Evolutionary conservation across 2,329 filamentous ascomycete species (phyloP).

Genomic region (Penicillium sp.): DNA sequence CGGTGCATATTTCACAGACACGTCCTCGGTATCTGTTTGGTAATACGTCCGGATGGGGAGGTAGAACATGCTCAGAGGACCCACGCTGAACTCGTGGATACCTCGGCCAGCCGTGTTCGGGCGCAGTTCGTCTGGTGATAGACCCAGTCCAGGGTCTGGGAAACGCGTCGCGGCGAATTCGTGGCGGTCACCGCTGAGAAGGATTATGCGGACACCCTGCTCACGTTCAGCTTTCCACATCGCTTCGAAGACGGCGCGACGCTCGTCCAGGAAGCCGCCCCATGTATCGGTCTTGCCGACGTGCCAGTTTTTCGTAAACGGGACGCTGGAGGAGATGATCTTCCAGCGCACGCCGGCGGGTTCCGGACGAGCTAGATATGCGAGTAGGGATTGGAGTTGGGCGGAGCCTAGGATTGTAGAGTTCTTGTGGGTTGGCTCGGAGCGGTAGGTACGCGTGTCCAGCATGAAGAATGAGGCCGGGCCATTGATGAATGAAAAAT

Average conservation of each 20-base stretch:
- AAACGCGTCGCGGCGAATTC: conserved; percentile 89
- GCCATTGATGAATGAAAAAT: conserved; percentile 84
- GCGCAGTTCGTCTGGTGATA: conserved; percentile 15
- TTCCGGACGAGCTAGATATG: conserved; percentile 68
- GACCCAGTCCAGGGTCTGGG: conserved; percentile 43
- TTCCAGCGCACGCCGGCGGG: conserved; percentile 85
- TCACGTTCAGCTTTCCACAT: conserved; percentile 81
- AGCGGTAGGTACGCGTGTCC: conserved; percentile 84
- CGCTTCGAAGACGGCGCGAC: conserved; percentile 72
- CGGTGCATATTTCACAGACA: conserved; percentile 76
- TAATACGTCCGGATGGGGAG: conserved; percentile 77
- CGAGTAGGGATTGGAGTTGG: conserved; percentile 74
- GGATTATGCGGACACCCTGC: conserved; percentile 69
- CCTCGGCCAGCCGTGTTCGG: conserved; percentile 33
- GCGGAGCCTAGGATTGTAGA: conserved; percentile 84
- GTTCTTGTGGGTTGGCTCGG: conserved; percentile 43
- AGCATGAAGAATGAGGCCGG: conserved; percentile 92
- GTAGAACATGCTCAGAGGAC: conserved; percentile 90
- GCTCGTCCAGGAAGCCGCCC: conserved; percentile 84
- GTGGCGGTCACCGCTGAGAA: conserved; percentile 90
- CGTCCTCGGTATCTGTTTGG: conserved; percentile 75
- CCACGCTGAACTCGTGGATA: conserved; percentile 85
- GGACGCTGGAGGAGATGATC: conserved; percentile 81
- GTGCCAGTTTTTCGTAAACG: conserved; percentile 97
- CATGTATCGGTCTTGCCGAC: conserved; percentile 86